Base-by-base conservation (phyloP, 2,329 filamentous ascomycete species). In the Cercospora zeina region DNA sequence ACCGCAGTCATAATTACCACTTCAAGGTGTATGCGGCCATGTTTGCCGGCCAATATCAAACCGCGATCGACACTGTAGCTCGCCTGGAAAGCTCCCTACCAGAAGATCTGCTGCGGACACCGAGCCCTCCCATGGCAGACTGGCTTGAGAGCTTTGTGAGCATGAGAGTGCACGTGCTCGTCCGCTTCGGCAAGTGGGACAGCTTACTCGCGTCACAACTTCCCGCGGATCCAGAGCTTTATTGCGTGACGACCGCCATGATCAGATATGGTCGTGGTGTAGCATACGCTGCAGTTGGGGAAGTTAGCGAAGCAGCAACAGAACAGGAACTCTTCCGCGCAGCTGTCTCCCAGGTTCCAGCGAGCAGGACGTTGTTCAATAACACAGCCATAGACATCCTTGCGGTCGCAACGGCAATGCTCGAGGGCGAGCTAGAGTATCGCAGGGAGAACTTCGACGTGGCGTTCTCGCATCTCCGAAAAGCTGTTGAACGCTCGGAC, bases 11-110 rank as follows among this genome's bases (percentile, higher is more conserved):
- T 71, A 81, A 93, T 70, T 87, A 87, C 68, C 89, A 93, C 71
- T 91, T 90, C 66, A 82, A 85, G 1, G 83, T 92, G 54, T 93
- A 93, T 71, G 87, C 87, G 0, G 89, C 89, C 61, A 90, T 93
- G 89, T 89, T 93, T 67, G 84, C 88, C 0, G 90, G 87, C 0
- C 84, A 88, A 71, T 88, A 80, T 1, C 72, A 77, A 24, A 78
- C 87, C 10, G 87, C 88, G 0, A 72, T 92, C 1, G 82, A 88
- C 0, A 87, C 87, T 0, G 83, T 84, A 0, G 67, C 71, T 0
- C 77, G 80, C 49, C 81, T 92, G 53, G 88, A 91, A 69, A 75
- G 75, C 0, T 84, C 85, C 0, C 76, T 92, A 3, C 83, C 89
- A 0, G 84, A 88, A 58, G 81, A 82, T 0, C 74, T 92, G 2